A percentile compares a stretch with the other conserved stretches of the same genome.
Evolutionary conservation across 495 filamentous ascomycete genomes (phyloP).

Genomic region (Hyaloscypha hepaticicola): DNA sequence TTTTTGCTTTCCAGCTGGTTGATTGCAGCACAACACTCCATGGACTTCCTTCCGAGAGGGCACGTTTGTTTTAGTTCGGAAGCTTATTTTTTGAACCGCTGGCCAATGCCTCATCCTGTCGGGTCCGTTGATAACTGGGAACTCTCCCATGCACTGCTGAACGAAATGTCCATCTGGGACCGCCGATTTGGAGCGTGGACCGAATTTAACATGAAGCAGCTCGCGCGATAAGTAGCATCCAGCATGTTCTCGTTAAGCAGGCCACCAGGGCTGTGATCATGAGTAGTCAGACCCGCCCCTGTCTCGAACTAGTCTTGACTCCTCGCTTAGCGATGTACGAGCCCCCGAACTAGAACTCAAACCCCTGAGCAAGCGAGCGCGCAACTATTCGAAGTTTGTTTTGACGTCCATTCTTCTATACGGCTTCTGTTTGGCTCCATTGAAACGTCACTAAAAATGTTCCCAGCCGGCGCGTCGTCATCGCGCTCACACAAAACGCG

Average conservation of each 20-base stretch:
- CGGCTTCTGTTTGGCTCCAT: background rate
- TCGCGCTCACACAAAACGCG: background rate
- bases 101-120: background rate
- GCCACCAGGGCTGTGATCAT: background rate
- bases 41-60: no score
- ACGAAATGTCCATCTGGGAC: background rate
- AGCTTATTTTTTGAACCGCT: no score
- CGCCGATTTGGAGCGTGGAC: background rate
- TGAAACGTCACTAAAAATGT: background rate
- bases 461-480: background rate
- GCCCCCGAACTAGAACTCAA: background rate
- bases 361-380: background rate
- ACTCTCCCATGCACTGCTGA: background rate
- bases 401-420: no score
- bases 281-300: conserved; percentile 13
- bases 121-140: background rate
- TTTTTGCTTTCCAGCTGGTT: no score
- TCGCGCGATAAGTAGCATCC: background rate
- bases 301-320: conserved; percentile 14
- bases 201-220: background rate
- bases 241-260: background rate
- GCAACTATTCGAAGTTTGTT: background rate
- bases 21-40: no score
- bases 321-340: background rate
- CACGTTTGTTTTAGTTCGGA: no score